Evolutionary conservation across 768 basidiomycete genomes (phyloP).

Genomic region (Boletus rubescentipes): DNA sequence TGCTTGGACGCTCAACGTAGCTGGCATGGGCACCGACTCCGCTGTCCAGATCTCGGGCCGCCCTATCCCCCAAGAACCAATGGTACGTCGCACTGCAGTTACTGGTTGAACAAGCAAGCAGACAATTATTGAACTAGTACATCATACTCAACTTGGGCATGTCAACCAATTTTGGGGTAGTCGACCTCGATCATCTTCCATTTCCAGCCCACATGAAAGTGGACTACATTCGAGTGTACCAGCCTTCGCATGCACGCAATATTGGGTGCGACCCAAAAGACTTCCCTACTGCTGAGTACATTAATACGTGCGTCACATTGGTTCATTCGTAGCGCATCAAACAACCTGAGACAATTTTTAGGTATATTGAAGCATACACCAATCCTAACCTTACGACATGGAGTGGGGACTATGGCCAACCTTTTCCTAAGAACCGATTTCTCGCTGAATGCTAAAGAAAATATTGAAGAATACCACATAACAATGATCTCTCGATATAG

Average conservation of each 20-base stretch:
- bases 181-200: conserved; percentile 51
- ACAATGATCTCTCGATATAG: neutral
- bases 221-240: conserved; percentile 73
- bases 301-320: conserved; percentile 46
- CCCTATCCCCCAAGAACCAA: conserved; percentile 79
- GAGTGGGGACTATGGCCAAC: conserved; percentile 43
- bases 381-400: conserved; percentile 52
- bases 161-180: conserved; percentile 55
- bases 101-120: neutral
- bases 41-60: conserved; percentile 60
- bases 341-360: conserved; percentile 22
- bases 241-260: conserved; percentile 57
- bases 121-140: conserved; percentile 35
- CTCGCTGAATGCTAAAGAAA: conserved; percentile 40
- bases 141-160: conserved; percentile 60
- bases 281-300: conserved; percentile 74
- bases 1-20: conserved; percentile 73
- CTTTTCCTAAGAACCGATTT: conserved; percentile 52
- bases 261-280: conserved; percentile 69
- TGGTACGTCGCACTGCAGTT: conserved; percentile 48
- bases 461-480: conserved; percentile 32
- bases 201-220: conserved; percentile 51
- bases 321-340: neutral
- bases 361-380: conserved; percentile 67
- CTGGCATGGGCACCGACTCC: conserved; percentile 64